phyloP scores from a whole-genome alignment of 352 stramenopile genomes.

The Pythium dissimile region DNA sequence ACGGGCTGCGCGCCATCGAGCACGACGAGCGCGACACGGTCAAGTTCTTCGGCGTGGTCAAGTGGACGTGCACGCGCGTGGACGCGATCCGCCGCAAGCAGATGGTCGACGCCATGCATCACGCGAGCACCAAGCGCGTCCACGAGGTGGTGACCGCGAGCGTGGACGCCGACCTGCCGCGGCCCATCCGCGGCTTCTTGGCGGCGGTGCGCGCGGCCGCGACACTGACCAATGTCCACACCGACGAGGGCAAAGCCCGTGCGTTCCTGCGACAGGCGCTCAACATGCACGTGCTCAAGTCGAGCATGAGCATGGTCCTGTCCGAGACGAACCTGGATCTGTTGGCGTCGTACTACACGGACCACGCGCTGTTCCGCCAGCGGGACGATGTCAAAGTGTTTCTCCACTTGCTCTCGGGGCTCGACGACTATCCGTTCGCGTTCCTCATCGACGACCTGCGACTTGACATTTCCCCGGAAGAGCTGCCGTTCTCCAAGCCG shows the following conservation, averaged over 20 bases:
- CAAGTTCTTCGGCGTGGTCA: slow-evolving; percentile 84
- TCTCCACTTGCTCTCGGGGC: slow-evolving; percentile 50
- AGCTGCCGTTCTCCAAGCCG: slow-evolving; percentile 69
- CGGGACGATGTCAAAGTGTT: slow-evolving; percentile 79
- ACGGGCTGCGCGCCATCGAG: slow-evolving; percentile 66
- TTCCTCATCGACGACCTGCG: slow-evolving; percentile 78
- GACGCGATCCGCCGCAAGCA: slow-evolving; percentile 69
- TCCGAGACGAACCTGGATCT: slow-evolving; percentile 74
- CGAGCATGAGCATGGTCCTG: slow-evolving; percentile 66
- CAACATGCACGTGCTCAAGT: slow-evolving; percentile 76
- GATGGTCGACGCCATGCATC: slow-evolving; percentile 63
- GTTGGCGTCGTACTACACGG: slow-evolving; percentile 76
- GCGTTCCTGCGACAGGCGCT: slow-evolving; percentile 78
- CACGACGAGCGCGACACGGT: slow-evolving; percentile 51
- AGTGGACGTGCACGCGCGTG: slow-evolving; percentile 82
- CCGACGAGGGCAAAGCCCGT: slow-evolving; percentile 74
- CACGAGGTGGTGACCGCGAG: slow-evolving; percentile 69
- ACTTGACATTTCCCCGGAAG: slow-evolving; percentile 56
- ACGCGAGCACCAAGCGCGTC: slow-evolving; percentile 30
- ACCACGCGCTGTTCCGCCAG: slow-evolving; percentile 74
- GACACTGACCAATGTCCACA: slow-evolving; percentile 58
- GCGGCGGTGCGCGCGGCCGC: slow-evolving; percentile 53
- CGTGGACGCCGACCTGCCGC: slow-evolving; percentile 65
- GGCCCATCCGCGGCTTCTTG: slow-evolving; percentile 64
- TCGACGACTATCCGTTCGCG: slow-evolving; percentile 72